phyloP scores from a whole-genome alignment of 1,284 basidiomycete genomes.

The Apiotrichum sp. region DNA sequence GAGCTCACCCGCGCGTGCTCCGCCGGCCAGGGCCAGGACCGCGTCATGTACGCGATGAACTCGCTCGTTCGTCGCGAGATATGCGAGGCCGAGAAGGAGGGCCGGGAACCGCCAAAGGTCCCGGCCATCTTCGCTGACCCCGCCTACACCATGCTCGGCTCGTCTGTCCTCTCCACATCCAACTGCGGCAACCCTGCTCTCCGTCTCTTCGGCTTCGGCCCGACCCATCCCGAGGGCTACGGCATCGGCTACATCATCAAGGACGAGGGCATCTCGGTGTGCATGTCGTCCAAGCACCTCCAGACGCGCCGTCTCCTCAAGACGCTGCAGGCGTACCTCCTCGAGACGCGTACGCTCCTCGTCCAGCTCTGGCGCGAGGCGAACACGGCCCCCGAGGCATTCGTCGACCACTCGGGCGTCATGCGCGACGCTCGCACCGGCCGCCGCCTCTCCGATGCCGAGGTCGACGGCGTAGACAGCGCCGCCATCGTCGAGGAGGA shows the following conservation, averaged over 20 bases:
- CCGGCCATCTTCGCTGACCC: conserved; percentile 83
- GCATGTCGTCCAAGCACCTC: conserved; percentile 88
- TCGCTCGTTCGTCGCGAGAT: conserved; percentile 73
- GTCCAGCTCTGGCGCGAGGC: conserved; percentile 70
- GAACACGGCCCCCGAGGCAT: conserved; percentile 73
- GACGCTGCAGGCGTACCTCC: conserved; percentile 72
- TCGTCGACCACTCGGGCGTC: conserved; percentile 71
- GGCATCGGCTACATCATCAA: conserved; percentile 96
- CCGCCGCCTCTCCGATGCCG: conserved; percentile 23
- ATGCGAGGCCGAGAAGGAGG: conserved; percentile 13
- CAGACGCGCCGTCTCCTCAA: conserved; percentile 87
- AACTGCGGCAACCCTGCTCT: conserved; percentile 97
- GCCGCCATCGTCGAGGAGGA: conserved; percentile 23
- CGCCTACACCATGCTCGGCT: conserved; percentile 72
- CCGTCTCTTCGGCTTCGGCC: conserved; percentile 82
- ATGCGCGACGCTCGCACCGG: conserved; percentile 68
- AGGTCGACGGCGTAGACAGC: conserved; percentile 30
- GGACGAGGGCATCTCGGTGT: conserved; percentile 83
- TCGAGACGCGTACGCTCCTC: conserved; percentile 71
- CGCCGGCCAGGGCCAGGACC: conserved; percentile 85
- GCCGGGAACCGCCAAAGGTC: conserved; percentile 47
- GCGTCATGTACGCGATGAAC: conserved; percentile 79
- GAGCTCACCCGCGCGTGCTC: conserved; percentile 80
- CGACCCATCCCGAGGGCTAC: conserved; percentile 84
- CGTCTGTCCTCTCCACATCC: conserved; percentile 81